These are phyloP conservation scores for Moniliophthora roreri DNA, from an alignment of 1,284 basidiomycete species.

Conservation along the genomic window DNA sequence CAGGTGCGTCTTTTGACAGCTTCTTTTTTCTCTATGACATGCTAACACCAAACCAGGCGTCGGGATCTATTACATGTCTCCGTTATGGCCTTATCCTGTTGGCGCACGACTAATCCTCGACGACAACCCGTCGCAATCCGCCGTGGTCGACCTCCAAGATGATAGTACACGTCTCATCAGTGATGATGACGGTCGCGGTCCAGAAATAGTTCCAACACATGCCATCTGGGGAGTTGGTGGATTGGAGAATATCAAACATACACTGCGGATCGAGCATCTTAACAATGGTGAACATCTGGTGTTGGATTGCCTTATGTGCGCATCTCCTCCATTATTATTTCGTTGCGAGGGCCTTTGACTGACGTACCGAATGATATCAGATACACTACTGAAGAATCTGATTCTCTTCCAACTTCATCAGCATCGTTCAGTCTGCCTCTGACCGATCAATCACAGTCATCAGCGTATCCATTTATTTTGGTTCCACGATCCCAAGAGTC, in stretches of 20 bases:
- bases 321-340: not conserved
- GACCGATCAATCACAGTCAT: too few relatives aligned
- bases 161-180: constrained; percentile 4
- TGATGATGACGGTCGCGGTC: constrained; percentile 10
- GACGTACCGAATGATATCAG: not conserved
- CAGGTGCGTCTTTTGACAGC: constrained; percentile 19
- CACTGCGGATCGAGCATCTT: constrained; percentile 10
- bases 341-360: not conserved
- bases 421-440: too few relatives aligned
- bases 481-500: too few relatives aligned
- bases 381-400: not conserved
- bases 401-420: too few relatives aligned
- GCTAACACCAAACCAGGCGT: constrained; percentile 27
- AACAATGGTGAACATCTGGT: constrained; percentile 3
- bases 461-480: too few relatives aligned
- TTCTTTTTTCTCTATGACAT: not conserved
- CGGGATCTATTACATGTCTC: constrained; percentile 34
- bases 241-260: constrained; percentile 17
- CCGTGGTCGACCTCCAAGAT: constrained; percentile 26
- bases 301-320: constrained; percentile 13
- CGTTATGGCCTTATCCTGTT: constrained; percentile 33
- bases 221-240: constrained; percentile 16
- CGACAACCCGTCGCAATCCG: constrained; percentile 9
- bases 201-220: constrained; percentile 12
- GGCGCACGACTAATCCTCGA: constrained; percentile 27